Percentiles rank a stretch among this genome's conserved stretches.
Conservation (phyloP, 768 basidiomycete genomes). For the Xanthoconium purpureum region DNA sequence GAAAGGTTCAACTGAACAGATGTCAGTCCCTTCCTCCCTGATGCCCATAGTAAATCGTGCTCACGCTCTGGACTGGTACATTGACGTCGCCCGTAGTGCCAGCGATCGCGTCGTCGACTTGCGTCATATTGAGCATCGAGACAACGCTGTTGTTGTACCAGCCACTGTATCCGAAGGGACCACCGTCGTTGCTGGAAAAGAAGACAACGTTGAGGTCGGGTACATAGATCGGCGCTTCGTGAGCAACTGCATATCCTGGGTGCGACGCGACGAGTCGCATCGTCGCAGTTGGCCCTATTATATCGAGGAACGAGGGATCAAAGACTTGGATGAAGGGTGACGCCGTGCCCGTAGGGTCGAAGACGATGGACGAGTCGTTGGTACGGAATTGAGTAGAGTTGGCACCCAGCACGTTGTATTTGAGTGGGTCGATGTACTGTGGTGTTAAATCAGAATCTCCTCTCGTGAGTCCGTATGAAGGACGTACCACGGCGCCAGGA, state of each 20-base stretch:
- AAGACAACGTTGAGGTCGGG: constrained; percentile 63
- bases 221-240: constrained; percentile 74
- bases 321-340: constrained; percentile 61
- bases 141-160: constrained; percentile 62
- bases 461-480: neutral
- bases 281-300: constrained; percentile 57
- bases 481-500: constrained; percentile 25
- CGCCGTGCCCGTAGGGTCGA: constrained; percentile 61
- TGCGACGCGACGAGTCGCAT: constrained; percentile 63
- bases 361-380: constrained; percentile 40
- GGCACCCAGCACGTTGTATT: constrained; percentile 50
- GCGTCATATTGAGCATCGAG: constrained; percentile 57
- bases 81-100: constrained; percentile 39
- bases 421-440: constrained; percentile 50
- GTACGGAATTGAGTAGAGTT: constrained; percentile 38
- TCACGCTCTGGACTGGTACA: constrained; percentile 46
- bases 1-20: constrained; percentile 53
- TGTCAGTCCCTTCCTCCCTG: neutral
- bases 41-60: constrained; percentile 2
- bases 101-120: constrained; percentile 47
- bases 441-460: neutral
- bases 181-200: constrained; percentile 72
- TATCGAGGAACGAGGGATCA: constrained; percentile 50
- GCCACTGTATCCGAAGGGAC: constrained; percentile 60
- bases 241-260: constrained; percentile 67